phyloP scores from a whole-genome alignment of 2,329 filamentous ascomycete genomes.

The Byssothecium circinans region DNA sequence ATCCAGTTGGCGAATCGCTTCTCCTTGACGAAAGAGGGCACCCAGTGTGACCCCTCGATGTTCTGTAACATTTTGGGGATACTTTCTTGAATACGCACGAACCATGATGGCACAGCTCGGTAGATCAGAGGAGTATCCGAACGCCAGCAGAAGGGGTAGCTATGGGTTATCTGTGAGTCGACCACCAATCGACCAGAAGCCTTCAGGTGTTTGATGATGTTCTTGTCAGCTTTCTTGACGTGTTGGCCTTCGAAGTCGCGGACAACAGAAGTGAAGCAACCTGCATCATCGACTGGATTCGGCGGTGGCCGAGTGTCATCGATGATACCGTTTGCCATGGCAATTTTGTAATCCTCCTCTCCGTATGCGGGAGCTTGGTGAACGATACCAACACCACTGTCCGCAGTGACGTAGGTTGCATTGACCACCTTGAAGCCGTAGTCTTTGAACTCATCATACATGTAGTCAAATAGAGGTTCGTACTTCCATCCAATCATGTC shows the following conservation, averaged over 20 bases:
- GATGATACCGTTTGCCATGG: slow-evolving; percentile 74
- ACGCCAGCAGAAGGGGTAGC: slow-evolving; percentile 89
- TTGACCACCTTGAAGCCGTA: slow-evolving; percentile 79
- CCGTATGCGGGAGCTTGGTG: slow-evolving; percentile 93
- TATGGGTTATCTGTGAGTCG: slow-evolving; percentile 86
- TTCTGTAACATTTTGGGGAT: slow-evolving; percentile 88
- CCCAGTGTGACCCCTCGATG: slow-evolving; percentile 88
- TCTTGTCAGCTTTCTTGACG: slow-evolving; percentile 90
- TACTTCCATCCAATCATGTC: slow-evolving; percentile 90
- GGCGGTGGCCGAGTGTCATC: slow-evolving; percentile 76
- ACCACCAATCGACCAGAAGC: slow-evolving; percentile 74
- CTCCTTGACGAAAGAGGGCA: slow-evolving; percentile 87
- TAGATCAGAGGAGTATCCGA: slow-evolving; percentile 96
- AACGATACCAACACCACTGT: slow-evolving; percentile 90
- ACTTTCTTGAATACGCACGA: slow-evolving; percentile 82
- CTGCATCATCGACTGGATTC: slow-evolving; percentile 85
- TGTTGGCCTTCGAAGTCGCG: slow-evolving; percentile 82
- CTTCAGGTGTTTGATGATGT: slow-evolving; percentile 88
- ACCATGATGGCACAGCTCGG: slow-evolving; percentile 90
- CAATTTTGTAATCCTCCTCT: slow-evolving; percentile 92
- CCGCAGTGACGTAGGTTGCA: slow-evolving; percentile 82
- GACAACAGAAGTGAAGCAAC: slow-evolving; percentile 75
- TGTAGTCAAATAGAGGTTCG: slow-evolving; percentile 85
- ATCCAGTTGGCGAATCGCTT: slow-evolving; percentile 92
- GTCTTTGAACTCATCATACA: slow-evolving; percentile 86